Base-by-base conservation (phyloP, 83 land plant genomes). In the Picea engelmannii region DNA sequence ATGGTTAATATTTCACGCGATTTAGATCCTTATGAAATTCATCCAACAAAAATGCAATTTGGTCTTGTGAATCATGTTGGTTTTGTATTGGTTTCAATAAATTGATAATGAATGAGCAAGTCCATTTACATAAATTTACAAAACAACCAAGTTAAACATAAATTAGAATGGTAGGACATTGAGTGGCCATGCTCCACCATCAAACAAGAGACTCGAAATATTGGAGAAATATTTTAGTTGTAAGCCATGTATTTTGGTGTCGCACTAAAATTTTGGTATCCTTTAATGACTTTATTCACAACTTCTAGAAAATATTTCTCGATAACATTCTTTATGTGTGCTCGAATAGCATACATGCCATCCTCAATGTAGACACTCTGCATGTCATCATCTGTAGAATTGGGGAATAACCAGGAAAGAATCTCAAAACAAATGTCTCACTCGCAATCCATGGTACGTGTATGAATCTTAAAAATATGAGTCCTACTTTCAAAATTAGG, bases 231-330 rank as follows among this genome's bases (percentile, higher is more conserved):
- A n/a, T 55, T 61, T 85, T 80, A 97, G 61, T 97, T 97, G 86
- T 97, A 97, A 80, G 95, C 96, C 99, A 97, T 97, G 76, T 97
- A 97, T 80, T 95, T 97, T 47, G 99, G 99, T 8, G 99, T 97
- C 5, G 99, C 99, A 84, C 99, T 97, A 82, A 97, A 97, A 87
- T 95, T 97, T 84, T 97, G 99, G 78, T 97, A 97, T 25, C 98
- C 99, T 74, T 97, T 95, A 78, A 97, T 97, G 60, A 97, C 99
- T 77, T 97, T 97, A 83, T 97, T 97, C 65, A 97, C 99, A 24
- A 96, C 98, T 84, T 97, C 99, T 21, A 95, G 92, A 79, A 97
- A 97, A 79, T 95, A 98, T 77, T 97, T 97, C 86, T 97, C 99
- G 1, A 98, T 97, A 66, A 96, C 98, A 4, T 98, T 97, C 87